A percentile compares a stretch with the other conserved stretches of the same genome.
Conservation (phyloP, 768 basidiomycete genomes). For the Trametopsis cervina region DNA sequence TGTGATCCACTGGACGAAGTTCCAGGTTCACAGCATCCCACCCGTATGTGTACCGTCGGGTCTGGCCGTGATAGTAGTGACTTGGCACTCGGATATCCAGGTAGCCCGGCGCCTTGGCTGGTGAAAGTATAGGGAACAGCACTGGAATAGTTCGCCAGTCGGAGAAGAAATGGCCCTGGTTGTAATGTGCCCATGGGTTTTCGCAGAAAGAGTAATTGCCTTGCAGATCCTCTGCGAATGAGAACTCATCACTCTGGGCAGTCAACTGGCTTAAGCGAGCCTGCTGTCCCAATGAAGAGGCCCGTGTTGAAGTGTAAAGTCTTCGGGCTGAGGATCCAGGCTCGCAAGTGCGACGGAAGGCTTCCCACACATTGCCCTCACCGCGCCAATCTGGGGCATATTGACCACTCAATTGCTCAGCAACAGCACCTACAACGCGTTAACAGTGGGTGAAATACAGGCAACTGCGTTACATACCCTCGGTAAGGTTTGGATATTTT, state of each 20-base stretch:
- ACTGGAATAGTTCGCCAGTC: constrained; percentile 88
- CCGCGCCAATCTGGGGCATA: constrained; percentile 84
- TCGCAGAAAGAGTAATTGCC: constrained; percentile 70
- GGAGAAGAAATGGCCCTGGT: constrained; percentile 95
- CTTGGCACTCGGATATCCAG: constrained; percentile 91
- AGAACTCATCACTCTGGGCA: constrained; percentile 43
- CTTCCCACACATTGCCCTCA: constrained; percentile 87
- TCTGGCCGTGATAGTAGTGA: constrained; percentile 91
- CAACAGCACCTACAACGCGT: constrained; percentile 38
- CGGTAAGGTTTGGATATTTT: constrained; percentile 65
- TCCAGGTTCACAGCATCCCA: constrained; percentile 78
- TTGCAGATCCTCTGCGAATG: constrained; percentile 57
- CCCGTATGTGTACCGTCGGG: constrained; percentile 78
- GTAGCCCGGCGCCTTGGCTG: constrained; percentile 81
- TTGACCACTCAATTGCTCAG: constrained; percentile 22
- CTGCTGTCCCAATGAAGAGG: constrained; percentile 28
- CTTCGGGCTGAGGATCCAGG: constrained; percentile 75
- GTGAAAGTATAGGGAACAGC: constrained; percentile 92
- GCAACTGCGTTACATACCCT: neutral
- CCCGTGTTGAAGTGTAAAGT: constrained; percentile 72
- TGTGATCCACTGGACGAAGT: constrained; percentile 70
- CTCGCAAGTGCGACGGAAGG: constrained; percentile 86
- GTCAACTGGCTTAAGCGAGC: constrained; percentile 23
- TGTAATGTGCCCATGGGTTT: constrained; percentile 75
- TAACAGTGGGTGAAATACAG: neutral